Percentiles rank a stretch among this genome's conserved stretches.
These are phyloP conservation scores for Zygnema circumcarinatum DNA, from an alignment of 139 green algal species.

Conservation along the genomic window DNA sequence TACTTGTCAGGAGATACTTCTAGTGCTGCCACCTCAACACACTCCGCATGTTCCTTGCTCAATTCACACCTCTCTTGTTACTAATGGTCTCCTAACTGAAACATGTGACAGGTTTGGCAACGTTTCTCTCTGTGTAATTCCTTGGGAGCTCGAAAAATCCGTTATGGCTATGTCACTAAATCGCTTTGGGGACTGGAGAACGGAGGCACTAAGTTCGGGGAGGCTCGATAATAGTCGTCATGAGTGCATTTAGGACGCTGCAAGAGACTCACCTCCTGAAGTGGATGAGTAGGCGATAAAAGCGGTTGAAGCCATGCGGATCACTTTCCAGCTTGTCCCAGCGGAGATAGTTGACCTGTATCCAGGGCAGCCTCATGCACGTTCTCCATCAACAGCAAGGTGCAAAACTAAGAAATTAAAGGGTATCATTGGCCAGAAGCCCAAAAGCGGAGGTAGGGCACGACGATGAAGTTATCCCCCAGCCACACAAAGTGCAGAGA, in stretches of 20 bases:
- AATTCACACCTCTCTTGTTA: too few relatives aligned
- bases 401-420: too few relatives aligned
- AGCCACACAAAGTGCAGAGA: too few relatives aligned
- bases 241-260: background rate
- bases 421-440: too few relatives aligned
- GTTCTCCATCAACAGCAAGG: too few relatives aligned
- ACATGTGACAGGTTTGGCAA: background rate
- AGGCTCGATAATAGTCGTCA: too few relatives aligned
- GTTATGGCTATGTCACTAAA: background rate
- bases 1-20: background rate
- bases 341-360: conserved; percentile 85
- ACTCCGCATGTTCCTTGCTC: too few relatives aligned
- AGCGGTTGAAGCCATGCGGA: conserved; percentile 74
- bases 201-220: too few relatives aligned
- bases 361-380: background rate
- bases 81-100: background rate
- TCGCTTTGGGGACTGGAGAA: too few relatives aligned
- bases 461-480: too few relatives aligned
- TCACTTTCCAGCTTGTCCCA: conserved; percentile 74
- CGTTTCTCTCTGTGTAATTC: background rate
- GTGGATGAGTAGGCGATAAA: conserved; percentile 74
- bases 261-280: conserved; percentile 60
- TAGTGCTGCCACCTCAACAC: too few relatives aligned
- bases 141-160: background rate
- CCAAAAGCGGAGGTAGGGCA: background rate